Evolutionary conservation across 768 basidiomycete species (phyloP).

Genomic region (Cystobasidium ongulense): DNA sequence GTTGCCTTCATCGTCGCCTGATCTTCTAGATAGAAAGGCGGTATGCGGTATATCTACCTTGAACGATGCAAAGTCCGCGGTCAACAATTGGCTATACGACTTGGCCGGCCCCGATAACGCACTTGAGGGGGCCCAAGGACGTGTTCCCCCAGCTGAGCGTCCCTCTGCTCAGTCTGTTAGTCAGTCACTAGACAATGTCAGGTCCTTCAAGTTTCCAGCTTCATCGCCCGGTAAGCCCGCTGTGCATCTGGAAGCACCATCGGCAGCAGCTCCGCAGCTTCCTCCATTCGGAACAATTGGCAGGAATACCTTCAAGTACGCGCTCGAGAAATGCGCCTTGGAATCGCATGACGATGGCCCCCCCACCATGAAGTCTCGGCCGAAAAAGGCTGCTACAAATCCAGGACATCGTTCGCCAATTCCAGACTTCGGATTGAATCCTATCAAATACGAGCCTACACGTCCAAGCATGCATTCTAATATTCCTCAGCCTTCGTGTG

Average conservation of each 20-base stretch:
- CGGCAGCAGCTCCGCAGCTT: neutral
- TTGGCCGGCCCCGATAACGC: too few species aligned
- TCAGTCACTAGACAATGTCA: neutral
- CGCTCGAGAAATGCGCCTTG: neutral
- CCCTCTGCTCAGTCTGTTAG: too few species aligned
- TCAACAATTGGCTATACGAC: neutral
- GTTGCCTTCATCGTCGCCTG: too few species aligned
- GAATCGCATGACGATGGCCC: neutral
- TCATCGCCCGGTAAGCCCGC: neutral
- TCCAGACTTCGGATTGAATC: neutral
- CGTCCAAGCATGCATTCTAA: too few species aligned
- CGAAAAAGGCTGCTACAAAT: neutral
- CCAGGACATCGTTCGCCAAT: neutral
- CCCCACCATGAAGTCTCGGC: neutral
- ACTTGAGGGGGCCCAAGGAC: too few species aligned
- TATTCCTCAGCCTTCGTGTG: too few species aligned
- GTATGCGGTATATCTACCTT: neutral
- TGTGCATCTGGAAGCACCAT: neutral
- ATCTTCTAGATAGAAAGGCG: too few species aligned
- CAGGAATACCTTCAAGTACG: neutral
- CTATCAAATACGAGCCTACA: too few species aligned
- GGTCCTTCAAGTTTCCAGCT: neutral
- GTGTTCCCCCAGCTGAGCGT: too few species aligned
- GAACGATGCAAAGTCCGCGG: neutral
- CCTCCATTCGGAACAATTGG: conserved; percentile 11